A percentile compares a stretch with the other conserved stretches of the same genome.
phyloP scores from a whole-genome alignment of 805 yeast genomes.

The Candida boidinii region DNA sequence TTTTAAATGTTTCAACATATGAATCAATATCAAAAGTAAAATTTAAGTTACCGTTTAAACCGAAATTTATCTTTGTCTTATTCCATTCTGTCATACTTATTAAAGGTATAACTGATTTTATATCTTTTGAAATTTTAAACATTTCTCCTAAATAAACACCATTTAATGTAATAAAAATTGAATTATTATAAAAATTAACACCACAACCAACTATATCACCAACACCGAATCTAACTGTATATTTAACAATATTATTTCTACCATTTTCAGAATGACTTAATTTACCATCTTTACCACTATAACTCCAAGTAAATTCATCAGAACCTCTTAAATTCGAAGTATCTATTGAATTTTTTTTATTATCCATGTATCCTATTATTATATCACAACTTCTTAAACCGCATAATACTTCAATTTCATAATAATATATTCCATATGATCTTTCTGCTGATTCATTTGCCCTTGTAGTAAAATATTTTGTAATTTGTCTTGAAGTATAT shows the following conservation, averaged over 20 bases:
- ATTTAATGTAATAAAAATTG: slow-evolving; percentile 73
- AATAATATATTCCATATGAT: slow-evolving; percentile 40
- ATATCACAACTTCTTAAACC: slow-evolving; percentile 31
- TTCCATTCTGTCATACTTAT: slow-evolving; percentile 37
- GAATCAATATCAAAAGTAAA: slow-evolving; percentile 42
- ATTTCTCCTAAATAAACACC: slow-evolving; percentile 58
- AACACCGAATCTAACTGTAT: slow-evolving; percentile 37
- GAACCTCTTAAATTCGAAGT: slow-evolving; percentile 35
- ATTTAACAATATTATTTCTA: slow-evolving; percentile 25
- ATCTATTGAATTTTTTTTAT: background rate
- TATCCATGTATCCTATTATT: slow-evolving; percentile 36
- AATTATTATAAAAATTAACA: slow-evolving; percentile 52
- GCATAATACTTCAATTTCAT: slow-evolving; percentile 33
- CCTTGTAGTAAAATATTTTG: slow-evolving; percentile 17
- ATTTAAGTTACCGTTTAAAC: slow-evolving; percentile 24
- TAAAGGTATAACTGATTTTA: slow-evolving; percentile 32
- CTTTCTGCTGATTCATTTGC: slow-evolving; percentile 28
- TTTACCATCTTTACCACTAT: slow-evolving; percentile 44
- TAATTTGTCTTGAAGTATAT: slow-evolving; percentile 6
- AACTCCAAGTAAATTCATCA: slow-evolving; percentile 41
- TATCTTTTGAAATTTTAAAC: slow-evolving; percentile 32
- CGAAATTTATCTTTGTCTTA: slow-evolving; percentile 45
- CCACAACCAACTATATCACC: slow-evolving; percentile 81
- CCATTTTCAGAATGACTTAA: slow-evolving; percentile 28
- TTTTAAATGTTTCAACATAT: slow-evolving; percentile 33